phyloP scores from a whole-genome alignment of 2,329 filamentous ascomycete genomes.

The Xylariaceae sp. region DNA sequence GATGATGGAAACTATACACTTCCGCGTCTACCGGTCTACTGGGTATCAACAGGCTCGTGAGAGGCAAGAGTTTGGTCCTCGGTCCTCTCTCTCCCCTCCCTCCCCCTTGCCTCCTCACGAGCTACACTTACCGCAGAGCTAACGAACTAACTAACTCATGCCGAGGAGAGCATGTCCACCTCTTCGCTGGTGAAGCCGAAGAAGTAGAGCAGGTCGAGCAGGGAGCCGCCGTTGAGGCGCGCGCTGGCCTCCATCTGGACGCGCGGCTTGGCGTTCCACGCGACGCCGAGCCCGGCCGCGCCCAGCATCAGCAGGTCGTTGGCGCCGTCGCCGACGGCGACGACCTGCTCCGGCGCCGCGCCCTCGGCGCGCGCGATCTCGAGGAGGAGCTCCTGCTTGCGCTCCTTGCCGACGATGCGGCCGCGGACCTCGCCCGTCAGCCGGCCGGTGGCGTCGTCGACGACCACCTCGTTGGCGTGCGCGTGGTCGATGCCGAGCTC shows the following conservation, averaged over 20 bases:
- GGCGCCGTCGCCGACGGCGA: conserved; percentile 74
- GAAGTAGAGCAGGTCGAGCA: conserved; percentile 66
- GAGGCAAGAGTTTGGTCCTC: too few relatives aligned
- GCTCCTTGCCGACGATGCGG: conserved; percentile 66
- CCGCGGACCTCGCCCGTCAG: conserved; percentile 68
- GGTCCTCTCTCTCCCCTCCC: too few relatives aligned
- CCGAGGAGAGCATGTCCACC: conserved; percentile 38
- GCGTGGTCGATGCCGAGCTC: conserved; percentile 82
- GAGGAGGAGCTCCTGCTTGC: conserved; percentile 63
- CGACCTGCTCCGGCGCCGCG: conserved; percentile 56
- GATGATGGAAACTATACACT: too few relatives aligned
- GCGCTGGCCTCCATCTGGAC: conserved; percentile 72
- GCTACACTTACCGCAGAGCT: too few relatives aligned
- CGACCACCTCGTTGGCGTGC: conserved; percentile 74
- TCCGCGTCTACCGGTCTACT: too few relatives aligned
- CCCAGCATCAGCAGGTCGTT: conserved; percentile 78
- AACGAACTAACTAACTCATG: too few relatives aligned
- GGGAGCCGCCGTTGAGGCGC: conserved; percentile 60
- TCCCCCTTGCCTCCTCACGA: too few relatives aligned
- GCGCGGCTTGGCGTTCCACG: conserved; percentile 76
- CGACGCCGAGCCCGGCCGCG: conserved; percentile 67
- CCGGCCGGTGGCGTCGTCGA: conserved; percentile 47
- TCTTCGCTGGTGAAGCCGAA: conserved; percentile 66
- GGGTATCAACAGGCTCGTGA: too few relatives aligned
- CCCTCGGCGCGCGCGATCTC: conserved; percentile 63